A percentile compares a stretch with the other conserved stretches of the same genome.
These are phyloP conservation scores for Prasinococcaceae sp. DNA, from an alignment of 139 green algal genomes.

Conservation along the genomic window DNA sequence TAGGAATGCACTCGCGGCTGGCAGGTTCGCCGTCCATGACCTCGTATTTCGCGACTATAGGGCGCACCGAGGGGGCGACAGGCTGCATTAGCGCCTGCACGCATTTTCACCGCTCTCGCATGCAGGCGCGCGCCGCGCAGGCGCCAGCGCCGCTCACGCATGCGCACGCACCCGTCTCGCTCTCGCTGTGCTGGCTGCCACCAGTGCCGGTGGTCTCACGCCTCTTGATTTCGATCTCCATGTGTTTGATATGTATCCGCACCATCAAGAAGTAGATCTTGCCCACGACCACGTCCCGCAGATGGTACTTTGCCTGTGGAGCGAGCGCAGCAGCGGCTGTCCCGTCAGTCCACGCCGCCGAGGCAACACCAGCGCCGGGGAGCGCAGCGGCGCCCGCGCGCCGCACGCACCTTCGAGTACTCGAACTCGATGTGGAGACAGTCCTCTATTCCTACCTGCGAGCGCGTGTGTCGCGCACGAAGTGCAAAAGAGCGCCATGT, in stretches of 20 bases:
- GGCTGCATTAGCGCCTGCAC: no score
- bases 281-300: slow-evolving; percentile 83
- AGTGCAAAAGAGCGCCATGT: no score
- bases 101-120: no score
- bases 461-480: no score
- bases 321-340: not conserved
- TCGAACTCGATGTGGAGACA: slow-evolving; percentile 99
- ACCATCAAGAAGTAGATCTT: slow-evolving; percentile 98
- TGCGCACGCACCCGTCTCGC: no score
- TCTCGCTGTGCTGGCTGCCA: slow-evolving; percentile 64
- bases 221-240: slow-evolving; percentile 95
- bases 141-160: no score
- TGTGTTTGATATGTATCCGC: slow-evolving; percentile 97
- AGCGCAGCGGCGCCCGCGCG: no score
- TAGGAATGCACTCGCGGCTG: slow-evolving; percentile 36
- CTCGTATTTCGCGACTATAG: slow-evolving; percentile 97
- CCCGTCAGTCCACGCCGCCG: not conserved
- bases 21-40: slow-evolving; percentile 98
- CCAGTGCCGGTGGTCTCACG: slow-evolving; percentile 71
- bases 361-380: not conserved
- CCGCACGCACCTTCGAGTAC: slow-evolving; percentile 86
- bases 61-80: no score
- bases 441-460: slow-evolving; percentile 99
- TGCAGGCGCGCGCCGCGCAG: no score
- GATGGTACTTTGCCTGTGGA: slow-evolving; percentile 43